Base-by-base conservation (phyloP, 1,284 basidiomycete species). In the Baeospora myosura region DNA sequence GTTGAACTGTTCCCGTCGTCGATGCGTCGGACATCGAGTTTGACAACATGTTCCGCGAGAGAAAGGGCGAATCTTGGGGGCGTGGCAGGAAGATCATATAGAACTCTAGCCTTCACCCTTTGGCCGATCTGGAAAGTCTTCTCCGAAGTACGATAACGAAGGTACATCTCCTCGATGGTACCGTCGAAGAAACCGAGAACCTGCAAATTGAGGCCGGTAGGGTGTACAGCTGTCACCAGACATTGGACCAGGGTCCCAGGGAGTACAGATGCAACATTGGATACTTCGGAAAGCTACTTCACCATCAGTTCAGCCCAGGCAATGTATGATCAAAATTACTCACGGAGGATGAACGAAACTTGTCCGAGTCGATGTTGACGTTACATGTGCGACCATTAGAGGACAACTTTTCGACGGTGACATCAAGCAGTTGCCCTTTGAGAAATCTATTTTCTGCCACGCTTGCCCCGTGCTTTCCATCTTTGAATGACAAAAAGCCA, bases 161-260 rank as follows among this genome's bases (percentile, higher is more conserved):
- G 65, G 62, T 98, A 94, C 47, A 84, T 77, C 32, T 81, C 68
- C 57, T 97, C 93, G 39, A 93, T 76, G 0, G 92, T 95, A 22
- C 91, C 95, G 38, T 92, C 85, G 61, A 94, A 98, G 64, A 90
- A 95, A 2, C 94, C 95, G 23, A 94, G 76, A 16, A 98, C 72
- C 64, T 95, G 93, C 37, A 98, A 70, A 56, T 89, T 89, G 40
- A 98, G 68, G 18, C 97, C 96, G 16, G 71, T 72, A 12, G 84
- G 71, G 28, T 82, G 69, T n/a, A 88, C 73, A 5, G 81, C 78
- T 2, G 92, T 97, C 45, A 98, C 72, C 23, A 97, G 71, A 12
- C 77, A 81, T 58, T 86, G 81, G n/a, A 95, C 89, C 8, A 94
- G 73, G 20, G 77, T 71, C 5, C 94, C 93, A 3, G 96, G 95